Base-by-base conservation (phyloP, 179 eudicot species). In the Amaranthus tricolor region DNA sequence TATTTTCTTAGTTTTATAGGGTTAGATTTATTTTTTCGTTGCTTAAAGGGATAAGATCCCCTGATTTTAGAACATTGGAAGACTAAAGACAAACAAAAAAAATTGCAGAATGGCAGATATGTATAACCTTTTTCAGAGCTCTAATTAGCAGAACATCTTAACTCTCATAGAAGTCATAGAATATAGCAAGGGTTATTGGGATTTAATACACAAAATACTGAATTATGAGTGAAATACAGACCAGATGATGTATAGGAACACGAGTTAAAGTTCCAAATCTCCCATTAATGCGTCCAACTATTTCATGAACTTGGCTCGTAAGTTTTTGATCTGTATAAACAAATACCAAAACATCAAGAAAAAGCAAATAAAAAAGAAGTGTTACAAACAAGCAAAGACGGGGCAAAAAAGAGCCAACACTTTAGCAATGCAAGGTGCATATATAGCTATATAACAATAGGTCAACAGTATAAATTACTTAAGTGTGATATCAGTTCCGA, bases 211-310 rank as follows among this genome's bases (percentile, higher is more conserved):
- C 5, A 24, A 20, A 51, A 20, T 57, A 19, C 8, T 48, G 53
- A 31, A 12, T 47, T 12, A 48, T 21, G 62, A 5, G 48, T 52
- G 66, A 79, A 72, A 74, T 62, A 72, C 85, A 81, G 51, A 93
- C 97, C 90, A 91, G 72, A 70, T 91, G 97, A 84, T 89, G 97
- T 64, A 91, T 91, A 53, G 97, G 97, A 78, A 89, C 94, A 58
- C 89, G 80, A 59, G 88, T 86, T 63, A 89, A 82, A 70, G 91
- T 82, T 74, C 97, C 97, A 77, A 89, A 91, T 87, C 90, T 87
- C 76, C 97, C 97, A 86, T 91, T 91, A 75, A 91, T 91, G 64
- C 94, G 86, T 56, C 97, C 97, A 67, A 91, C 95, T 69, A 91
- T 91, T 86, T 91, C 97, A 83, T 90, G 95, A 78, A 91, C 95